Evolutionary conservation across 73 alveolate species (phyloP).

Genomic region (Uronychia setigera): DNA sequence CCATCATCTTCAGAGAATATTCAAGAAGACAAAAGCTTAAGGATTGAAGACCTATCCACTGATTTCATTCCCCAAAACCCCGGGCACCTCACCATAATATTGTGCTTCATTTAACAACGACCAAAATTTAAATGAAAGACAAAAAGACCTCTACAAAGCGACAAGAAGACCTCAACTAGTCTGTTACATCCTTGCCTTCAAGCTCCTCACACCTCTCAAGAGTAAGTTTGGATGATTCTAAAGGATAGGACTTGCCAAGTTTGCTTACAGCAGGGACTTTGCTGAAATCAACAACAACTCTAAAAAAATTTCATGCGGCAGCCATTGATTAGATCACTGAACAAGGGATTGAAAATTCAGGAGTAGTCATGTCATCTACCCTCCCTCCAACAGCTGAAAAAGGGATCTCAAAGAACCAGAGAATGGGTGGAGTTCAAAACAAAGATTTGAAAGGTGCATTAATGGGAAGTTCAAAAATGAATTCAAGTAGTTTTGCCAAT

Average conservation of each 20-base stretch:
- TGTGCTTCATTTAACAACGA: too few relatives aligned
- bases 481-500: neutral
- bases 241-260: neutral
- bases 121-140: too few relatives aligned
- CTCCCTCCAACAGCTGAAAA: neutral
- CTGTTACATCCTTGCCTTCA: too few relatives aligned
- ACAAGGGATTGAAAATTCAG: neutral
- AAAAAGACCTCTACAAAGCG: too few relatives aligned
- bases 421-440: neutral
- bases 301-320: neutral
- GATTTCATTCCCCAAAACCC: too few relatives aligned
- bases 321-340: neutral
- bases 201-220: too few relatives aligned
- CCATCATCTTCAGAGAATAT: too few relatives aligned
- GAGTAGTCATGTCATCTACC: neutral
- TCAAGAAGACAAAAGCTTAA: too few relatives aligned
- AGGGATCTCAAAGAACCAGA: neutral
- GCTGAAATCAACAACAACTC: neutral
- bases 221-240: neutral
- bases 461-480: neutral
- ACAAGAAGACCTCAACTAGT: too few relatives aligned
- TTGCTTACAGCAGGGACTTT: neutral
- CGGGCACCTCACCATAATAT: too few relatives aligned
- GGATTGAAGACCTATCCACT: too few relatives aligned
- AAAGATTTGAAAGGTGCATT: neutral